Conservation (phyloP, 2,329 filamentous ascomycete genomes). For the Cladosporium sp. region DNA sequence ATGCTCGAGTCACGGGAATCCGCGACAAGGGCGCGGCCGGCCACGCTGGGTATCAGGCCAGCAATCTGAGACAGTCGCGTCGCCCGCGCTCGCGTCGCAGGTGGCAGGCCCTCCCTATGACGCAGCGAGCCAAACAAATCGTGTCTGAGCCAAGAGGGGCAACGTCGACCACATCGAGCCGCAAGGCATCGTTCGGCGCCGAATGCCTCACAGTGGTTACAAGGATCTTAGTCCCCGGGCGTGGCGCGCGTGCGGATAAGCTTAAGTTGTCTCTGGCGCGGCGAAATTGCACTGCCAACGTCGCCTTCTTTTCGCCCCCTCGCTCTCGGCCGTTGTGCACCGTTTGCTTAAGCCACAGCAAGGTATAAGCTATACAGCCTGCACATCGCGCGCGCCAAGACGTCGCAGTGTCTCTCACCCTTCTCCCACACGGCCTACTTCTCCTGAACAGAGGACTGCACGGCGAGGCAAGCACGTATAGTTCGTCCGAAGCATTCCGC, state of each 20-base stretch:
- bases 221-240: neutral
- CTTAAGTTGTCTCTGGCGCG: neutral
- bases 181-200: no score
- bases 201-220: neutral
- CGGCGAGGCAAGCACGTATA: no score
- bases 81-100: neutral
- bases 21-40: neutral
- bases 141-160: no score
- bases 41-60: neutral
- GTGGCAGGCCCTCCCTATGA: neutral
- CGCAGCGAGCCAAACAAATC: neutral
- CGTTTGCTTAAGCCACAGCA: no score
- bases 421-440: no score
- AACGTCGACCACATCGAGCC: no score
- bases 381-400: slow-evolving; percentile 5
- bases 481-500: no score
- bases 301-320: neutral
- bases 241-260: neutral
- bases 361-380: neutral
- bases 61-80: slow-evolving; percentile 1
- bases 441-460: no score
- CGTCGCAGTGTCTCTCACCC: neutral
- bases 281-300: neutral
- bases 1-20: neutral
- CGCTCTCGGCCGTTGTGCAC: neutral